These are phyloP conservation scores for Xylaria nigripes DNA, from an alignment of 495 filamentous ascomycete species.

Conservation along the genomic window DNA sequence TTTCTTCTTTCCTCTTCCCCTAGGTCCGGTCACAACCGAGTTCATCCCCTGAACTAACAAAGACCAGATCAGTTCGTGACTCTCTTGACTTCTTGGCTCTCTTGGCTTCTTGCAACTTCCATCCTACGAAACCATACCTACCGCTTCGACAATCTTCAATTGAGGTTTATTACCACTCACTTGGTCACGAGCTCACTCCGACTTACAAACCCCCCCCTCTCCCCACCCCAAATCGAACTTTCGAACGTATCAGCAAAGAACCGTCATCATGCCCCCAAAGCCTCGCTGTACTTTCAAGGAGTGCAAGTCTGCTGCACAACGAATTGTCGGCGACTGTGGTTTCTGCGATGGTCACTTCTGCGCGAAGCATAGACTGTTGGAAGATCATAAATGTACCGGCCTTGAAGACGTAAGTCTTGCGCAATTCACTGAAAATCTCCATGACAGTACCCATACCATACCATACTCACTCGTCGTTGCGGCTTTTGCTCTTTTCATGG, in stretches of 20 bases:
- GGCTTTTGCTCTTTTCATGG: too few relatives aligned
- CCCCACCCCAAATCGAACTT: too few relatives aligned
- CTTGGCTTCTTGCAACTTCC: too few relatives aligned
- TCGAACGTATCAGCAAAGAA: constrained; percentile 5
- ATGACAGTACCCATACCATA: background rate
- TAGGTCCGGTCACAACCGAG: background rate
- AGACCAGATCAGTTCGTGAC: background rate
- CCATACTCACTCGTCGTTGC: too few relatives aligned
- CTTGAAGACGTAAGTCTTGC: constrained; percentile 66
- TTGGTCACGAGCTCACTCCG: background rate
- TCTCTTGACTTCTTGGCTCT: too few relatives aligned
- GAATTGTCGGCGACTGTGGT: constrained; percentile 90
- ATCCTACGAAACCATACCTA: too few relatives aligned
- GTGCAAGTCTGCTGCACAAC: constrained; percentile 76
- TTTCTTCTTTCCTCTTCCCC: background rate
- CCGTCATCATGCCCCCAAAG: constrained; percentile 62
- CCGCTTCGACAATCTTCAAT: too few relatives aligned
- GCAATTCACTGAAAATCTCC: constrained; percentile 1
- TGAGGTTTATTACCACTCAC: background rate
- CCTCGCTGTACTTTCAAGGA: constrained; percentile 79
- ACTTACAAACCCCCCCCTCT: background rate
- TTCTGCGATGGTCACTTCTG: constrained; percentile 94
- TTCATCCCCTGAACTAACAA: background rate
- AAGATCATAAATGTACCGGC: constrained; percentile 88
- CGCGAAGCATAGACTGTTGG: constrained; percentile 83